Base-by-base conservation (phyloP, 192 early-diverging fungal species). In the Rhizophlyctis rosea region DNA sequence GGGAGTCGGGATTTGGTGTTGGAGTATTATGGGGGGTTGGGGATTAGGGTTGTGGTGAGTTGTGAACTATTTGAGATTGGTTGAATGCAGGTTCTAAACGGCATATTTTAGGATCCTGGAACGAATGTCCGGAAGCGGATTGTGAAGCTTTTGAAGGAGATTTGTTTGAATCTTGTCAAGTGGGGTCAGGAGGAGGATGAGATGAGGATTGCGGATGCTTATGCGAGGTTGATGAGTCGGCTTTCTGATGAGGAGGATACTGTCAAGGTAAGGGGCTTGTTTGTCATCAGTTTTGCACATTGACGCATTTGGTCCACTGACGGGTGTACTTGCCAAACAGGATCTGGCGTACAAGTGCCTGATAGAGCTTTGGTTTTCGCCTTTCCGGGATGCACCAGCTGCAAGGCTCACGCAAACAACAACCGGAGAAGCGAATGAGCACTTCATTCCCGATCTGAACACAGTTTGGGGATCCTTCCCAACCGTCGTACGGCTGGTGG, bases 121-220 rank as follows among this genome's bases (percentile, higher is more conserved):
- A 50, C 87, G 4, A 93, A 79, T 67, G 94, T 98, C 23, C 87
- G 95, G 18, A 94, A 94, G 73, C 84, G 93, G 0, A 83, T 94
- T 1, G 81, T 98, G 27, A 83, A 87, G 54, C 71, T 98, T 1
- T 62, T 94, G 28, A 74, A 78, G 47, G 90, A 92, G 35, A 83
- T 96, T 13, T 94, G 86, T 49, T 29, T 74, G 0, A 33, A 27
- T 18, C 33, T 64, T 39, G 35, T 16, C 21, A 50, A 52, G 9
- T 9, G 18, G 49, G 52, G 27, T 18, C 47, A 59, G 4, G 50
- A n/a, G 4, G 34, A 57, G 39, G 24, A 16, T 2, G 33, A 24
- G 14, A 73, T 62, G 7, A 33, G 32, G 47, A 67, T 67, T 13
- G n/a, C n/a, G n/a, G 76, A 80, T 51, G 67, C 74, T 47, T 50